Conservation (phyloP, 2,329 filamentous ascomycete genomes). For the Curvularia spicifera region DNA sequence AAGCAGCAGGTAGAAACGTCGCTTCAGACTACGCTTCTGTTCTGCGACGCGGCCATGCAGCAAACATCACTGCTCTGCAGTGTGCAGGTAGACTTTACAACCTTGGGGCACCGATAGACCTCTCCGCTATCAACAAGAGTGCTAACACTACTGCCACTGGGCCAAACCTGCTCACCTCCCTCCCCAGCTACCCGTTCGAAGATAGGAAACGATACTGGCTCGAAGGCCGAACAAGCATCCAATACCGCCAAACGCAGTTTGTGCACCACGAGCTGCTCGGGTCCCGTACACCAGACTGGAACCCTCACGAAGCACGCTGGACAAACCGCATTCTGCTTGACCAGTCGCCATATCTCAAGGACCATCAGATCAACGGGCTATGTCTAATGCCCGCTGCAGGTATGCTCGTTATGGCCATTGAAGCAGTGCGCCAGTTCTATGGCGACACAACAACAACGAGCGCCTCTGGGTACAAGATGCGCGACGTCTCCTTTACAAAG, state of each 20-base stretch:
- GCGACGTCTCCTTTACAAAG: conserved; percentile 14
- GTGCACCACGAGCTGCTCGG: conserved; percentile 26
- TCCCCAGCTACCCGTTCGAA: conserved; percentile 21
- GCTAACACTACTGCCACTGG: not conserved
- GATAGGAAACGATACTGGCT: conserved; percentile 22
- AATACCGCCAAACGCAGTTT: conserved; percentile 17
- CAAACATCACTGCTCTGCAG: conserved; percentile 16
- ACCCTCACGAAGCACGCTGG: conserved; percentile 19
- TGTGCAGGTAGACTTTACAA: conserved; percentile 16
- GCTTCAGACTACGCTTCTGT: conserved; percentile 20
- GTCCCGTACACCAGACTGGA: conserved; percentile 29
- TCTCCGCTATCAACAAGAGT: conserved; percentile 11
- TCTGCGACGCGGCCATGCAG: conserved; percentile 13
- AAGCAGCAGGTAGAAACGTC: conserved; percentile 1
- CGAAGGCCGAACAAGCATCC: conserved; percentile 18
- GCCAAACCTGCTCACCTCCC: conserved; percentile 12
- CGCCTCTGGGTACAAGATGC: conserved; percentile 15
- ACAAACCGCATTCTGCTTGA: conserved; percentile 37
- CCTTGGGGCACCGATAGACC: conserved; percentile 7
- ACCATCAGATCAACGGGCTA: conserved; percentile 46
- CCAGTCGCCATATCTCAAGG: conserved; percentile 53
- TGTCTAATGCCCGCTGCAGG: conserved; percentile 34
- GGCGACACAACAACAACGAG: not conserved
- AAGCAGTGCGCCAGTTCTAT: conserved; percentile 16
- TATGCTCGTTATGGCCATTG: conserved; percentile 16